Base-by-base conservation (phyloP, 164 flowering plant genomes). In the Stephania cephalantha region DNA sequence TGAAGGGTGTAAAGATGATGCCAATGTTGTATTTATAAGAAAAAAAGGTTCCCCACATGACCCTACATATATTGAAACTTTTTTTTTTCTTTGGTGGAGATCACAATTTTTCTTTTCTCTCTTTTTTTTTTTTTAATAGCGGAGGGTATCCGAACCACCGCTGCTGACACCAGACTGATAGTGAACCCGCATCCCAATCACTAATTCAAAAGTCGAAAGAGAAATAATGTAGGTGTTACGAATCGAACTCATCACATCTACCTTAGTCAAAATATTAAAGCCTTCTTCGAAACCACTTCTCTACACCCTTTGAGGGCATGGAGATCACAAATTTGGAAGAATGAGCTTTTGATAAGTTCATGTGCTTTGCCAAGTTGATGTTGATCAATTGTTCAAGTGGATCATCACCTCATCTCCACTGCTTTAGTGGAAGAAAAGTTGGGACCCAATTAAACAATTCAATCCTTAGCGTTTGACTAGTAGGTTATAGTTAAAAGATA, bases 11-110 rank as follows among this genome's bases (percentile, higher is more conserved):
- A 64, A 66, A 44, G 79, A 22, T 63, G 65, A 68, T 44, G 10
- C 44, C 10, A 25, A 69, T 18, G 64, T 44, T 22, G 82, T 79
- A 83, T 86, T 78, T 87, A 85, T 72, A 84, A 71, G 70, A 45
- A 31, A 61, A 10, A 10, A n/a, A n/a, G 6, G n/a, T 72, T 42
- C 72, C 18, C 30, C 12, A 17, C n/a, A 6, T 44, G 63, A 70
- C 55, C 78, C 84, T 78, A 77, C 77, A 35, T 8, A 5, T 17
- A 46, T 13, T 30, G 68, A 58, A 31, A 9, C 48, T 42, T 35
- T 58, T 8, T 42, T 44, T 61, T 25, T 77, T 22, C 42, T 52
- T 71, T 46, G 69, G 9, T 46, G 69, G 9, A 64, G 44, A 61
- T 72, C 63, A 61, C 50, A 78, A 15, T 9, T 20, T 11, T 42